Conservation (phyloP, 23 red algal species). For the Gracilaria gracilis region DNA sequence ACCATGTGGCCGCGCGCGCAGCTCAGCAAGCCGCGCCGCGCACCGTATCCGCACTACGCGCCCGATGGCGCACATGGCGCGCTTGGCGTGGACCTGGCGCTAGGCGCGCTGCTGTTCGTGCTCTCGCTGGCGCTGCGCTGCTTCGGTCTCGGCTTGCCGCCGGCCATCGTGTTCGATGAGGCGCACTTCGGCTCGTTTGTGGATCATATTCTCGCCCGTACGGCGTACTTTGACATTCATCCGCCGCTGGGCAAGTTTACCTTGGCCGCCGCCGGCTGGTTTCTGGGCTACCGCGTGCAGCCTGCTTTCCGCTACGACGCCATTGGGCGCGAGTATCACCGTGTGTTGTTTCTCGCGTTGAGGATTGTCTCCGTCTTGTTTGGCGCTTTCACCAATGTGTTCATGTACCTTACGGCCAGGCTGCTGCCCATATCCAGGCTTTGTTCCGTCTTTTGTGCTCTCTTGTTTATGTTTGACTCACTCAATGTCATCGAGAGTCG, state of each 20-base stretch:
- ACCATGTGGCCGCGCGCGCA: too few relatives aligned
- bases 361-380: not conserved
- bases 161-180: constrained; percentile 10
- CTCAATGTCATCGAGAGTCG: constrained; percentile 72
- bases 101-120: not conserved
- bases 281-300: not conserved
- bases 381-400: not conserved
- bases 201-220: not conserved
- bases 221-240: not conserved
- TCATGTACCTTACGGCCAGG: not conserved
- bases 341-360: not conserved
- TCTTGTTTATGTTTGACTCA: not conserved
- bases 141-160: not conserved
- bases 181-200: not conserved
- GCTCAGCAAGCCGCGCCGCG: too few relatives aligned
- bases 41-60: not conserved
- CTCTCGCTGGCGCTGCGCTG: not conserved
- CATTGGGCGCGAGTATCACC: not conserved
- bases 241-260: constrained; percentile 5
- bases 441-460: not conserved
- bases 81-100: not conserved
- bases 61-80: not conserved
- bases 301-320: not conserved
- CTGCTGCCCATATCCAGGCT: not conserved
- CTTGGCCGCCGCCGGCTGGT: not conserved